Evolutionary conservation across 306 rosid species (phyloP).

Genomic region (Cicer pinnatifidum): DNA sequence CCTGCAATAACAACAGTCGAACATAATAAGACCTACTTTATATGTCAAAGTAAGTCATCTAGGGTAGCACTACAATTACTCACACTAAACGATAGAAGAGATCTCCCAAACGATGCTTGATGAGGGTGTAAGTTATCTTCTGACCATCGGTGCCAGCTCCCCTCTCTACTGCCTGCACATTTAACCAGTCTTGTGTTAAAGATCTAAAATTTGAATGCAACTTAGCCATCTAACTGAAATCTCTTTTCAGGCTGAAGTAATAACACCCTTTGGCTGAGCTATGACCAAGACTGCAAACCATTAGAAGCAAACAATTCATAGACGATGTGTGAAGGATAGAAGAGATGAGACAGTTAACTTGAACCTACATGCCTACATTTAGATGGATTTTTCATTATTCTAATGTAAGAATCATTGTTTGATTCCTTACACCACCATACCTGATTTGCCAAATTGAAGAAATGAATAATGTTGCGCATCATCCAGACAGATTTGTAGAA

Average conservation of each 20-base stretch:
- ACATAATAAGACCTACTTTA: slow-evolving; percentile 42
- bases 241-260: slow-evolving; percentile 11
- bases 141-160: slow-evolving; percentile 99
- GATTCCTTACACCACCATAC: slow-evolving; percentile 48
- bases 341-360: slow-evolving; percentile 2
- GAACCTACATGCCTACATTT: slow-evolving; percentile 20
- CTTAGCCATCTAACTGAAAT: slow-evolving; percentile 17
- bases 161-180: slow-evolving; percentile 88
- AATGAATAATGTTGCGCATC: slow-evolving; percentile 99
- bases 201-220: slow-evolving; percentile 23
- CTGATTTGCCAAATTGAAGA: slow-evolving; percentile 98
- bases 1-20: slow-evolving; percentile 55
- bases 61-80: slow-evolving; percentile 45
- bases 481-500: slow-evolving; percentile 99
- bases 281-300: slow-evolving; percentile 25
- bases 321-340: background rate
- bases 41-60: slow-evolving; percentile 26
- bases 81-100: slow-evolving; percentile 97
- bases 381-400: background rate
- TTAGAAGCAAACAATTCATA: background rate
- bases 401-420: slow-evolving; percentile 9
- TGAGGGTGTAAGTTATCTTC: slow-evolving; percentile 77
- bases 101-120: slow-evolving; percentile 98
- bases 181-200: slow-evolving; percentile 32
- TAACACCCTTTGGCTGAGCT: slow-evolving; percentile 12